Base-by-base conservation (phyloP, 805 yeast genomes). In the Clavispora fructus region DNA sequence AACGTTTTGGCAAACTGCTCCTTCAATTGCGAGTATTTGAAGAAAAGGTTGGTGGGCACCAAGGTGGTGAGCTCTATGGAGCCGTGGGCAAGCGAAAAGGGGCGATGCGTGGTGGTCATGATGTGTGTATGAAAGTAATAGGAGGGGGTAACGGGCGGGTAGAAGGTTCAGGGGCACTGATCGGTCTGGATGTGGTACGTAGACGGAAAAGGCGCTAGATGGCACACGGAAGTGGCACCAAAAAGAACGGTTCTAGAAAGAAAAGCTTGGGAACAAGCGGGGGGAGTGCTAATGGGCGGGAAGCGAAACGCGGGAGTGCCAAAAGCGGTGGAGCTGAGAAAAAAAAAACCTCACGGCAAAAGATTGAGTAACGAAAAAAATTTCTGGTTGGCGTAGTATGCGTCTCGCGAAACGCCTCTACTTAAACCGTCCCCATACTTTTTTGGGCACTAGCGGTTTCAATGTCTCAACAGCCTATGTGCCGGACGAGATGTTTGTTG, bases 11-110 rank as follows among this genome's bases (percentile, higher is more conserved):
- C 73, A 65, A 92, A 94, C 67, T 85, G 95, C 55, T 89, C 91
- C 59, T 87, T 86, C 57, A 94, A 77, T 69, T 91, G 96, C 49
- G 92, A 84, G 62, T 87, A 87, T 59, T 83, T 79, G 59, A 89
- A 80, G 62, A 87, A 85, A 45, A 83, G 75, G 46, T 82, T 79
- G 35, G 94, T 82, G 42, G 98, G 96, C 46, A 94, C 90, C 59
- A 91, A 76, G 44, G 92, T 73, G 17, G 92, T 85, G 65, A 90
- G 89, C 73, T 92, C 98, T 47, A 92, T 80, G 16, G 87, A 71
- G 48, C 97, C 97, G 62, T 89, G 95, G 48, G 83, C 70, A 58
- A 94, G 76, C 45, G 83, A 83, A 63, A 94, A 77, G 31, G 98
- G 96, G 72, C 98, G 68, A 51, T 65, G 71, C 32, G 67, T 51